Conservation (phyloP, 2,329 filamentous ascomycete genomes). For the Cladosporium sp. region DNA sequence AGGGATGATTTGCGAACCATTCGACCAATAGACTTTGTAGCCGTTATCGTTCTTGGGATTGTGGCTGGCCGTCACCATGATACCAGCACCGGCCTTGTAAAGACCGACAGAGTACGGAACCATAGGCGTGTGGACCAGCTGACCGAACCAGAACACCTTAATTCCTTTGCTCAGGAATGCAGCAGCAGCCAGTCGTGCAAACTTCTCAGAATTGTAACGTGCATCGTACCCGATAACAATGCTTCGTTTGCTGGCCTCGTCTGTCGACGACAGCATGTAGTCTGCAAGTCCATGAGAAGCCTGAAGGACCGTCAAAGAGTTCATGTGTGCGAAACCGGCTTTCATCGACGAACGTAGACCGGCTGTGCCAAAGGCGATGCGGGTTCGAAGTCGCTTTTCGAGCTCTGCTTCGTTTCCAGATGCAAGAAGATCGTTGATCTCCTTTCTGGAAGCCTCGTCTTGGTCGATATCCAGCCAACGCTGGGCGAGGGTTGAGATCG, state of each 20-base stretch:
- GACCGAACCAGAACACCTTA: slow-evolving; percentile 57
- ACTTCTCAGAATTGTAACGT: slow-evolving; percentile 58
- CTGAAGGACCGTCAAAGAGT: slow-evolving; percentile 39
- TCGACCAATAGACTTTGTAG: slow-evolving; percentile 64
- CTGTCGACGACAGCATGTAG: slow-evolving; percentile 47
- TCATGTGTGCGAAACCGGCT: slow-evolving; percentile 55
- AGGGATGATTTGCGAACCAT: slow-evolving; percentile 63
- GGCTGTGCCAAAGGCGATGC: slow-evolving; percentile 60
- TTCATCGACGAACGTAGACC: slow-evolving; percentile 62
- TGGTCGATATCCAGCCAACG: slow-evolving; percentile 58
- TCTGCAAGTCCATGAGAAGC: slow-evolving; percentile 62
- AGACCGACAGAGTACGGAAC: slow-evolving; percentile 58
- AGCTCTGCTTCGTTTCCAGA: slow-evolving; percentile 44
- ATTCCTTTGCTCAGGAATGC: slow-evolving; percentile 57
- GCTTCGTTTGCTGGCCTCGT: slow-evolving; percentile 37
- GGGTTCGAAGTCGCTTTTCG: slow-evolving; percentile 48
- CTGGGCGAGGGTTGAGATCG: slow-evolving; percentile 37
- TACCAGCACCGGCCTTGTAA: slow-evolving; percentile 53
- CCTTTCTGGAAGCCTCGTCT: slow-evolving; percentile 49
- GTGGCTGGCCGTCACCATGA: slow-evolving; percentile 65
- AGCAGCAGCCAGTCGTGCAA: slow-evolving; percentile 57
- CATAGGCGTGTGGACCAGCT: slow-evolving; percentile 55
- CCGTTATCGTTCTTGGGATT: slow-evolving; percentile 63
- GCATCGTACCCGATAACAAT: slow-evolving; percentile 62
- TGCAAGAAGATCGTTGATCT: slow-evolving; percentile 51